Evolutionary conservation across 371 early-diverging fungal genomes (phyloP), one percentile per base, ranked within the genome.

Genomic region (Smittium culicis): DNA sequence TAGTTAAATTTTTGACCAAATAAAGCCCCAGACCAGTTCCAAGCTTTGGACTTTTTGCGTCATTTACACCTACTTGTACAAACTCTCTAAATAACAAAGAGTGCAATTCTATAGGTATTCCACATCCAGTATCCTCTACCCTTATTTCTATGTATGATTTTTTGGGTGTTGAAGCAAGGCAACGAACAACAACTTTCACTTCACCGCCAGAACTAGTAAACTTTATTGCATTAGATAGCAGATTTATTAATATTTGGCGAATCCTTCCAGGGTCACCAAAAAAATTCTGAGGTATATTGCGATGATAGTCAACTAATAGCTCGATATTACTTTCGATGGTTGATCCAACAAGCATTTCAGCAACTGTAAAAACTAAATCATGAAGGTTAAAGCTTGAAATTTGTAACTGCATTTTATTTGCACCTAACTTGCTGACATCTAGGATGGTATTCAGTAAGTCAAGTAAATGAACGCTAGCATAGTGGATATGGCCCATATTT

Each of bases 151-250:
- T 55, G 20, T 3, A 20, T 20, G 67, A 34, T 61, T 66, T 66
- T n/a, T 24, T n/a, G 35, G 35, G 32, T 20, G 67, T 57, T 28
- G 62, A 66, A 3, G 24, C 34, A 11, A 35, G 25, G 16, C 35
- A 17, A 20, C 35, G 34, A 17, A 66, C 56, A 8, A 61, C 35
- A 17, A 66, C 28, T 34, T 59, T 66, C 28, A 66, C 67, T 55
- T 59, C 62, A 14, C 67, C 67, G 1, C 67, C 61, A 2, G 67
- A 34, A 25, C 54, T 35, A 17, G 67, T 66, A 59, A 66, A 66
- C 71, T 77, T 77, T 69, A 77, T 77, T 28, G 77, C 77, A 33
- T 77, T 77, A 1, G 77, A 77, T n/a, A 77, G 67, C 35, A 77
- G 58, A 62, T 77, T 77, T 20, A 74, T 70, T 32, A 77, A 35